These are phyloP conservation scores for Hericium erinaceus DNA, from an alignment of 768 basidiomycete species.

Conservation along the genomic window DNA sequence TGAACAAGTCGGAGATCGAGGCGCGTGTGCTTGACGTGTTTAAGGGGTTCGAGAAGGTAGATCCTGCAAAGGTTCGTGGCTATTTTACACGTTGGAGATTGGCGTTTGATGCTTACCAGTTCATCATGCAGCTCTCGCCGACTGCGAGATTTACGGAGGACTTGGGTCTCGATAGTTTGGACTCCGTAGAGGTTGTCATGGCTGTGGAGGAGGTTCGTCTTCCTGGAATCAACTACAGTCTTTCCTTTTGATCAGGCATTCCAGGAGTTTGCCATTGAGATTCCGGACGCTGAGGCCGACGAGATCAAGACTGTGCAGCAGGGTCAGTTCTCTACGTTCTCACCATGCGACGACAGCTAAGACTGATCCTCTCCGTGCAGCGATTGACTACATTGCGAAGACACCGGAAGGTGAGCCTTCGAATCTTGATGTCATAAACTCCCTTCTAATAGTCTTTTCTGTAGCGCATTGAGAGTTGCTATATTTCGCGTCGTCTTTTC, in stretches of 20 bases:
- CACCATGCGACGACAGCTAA: neutral
- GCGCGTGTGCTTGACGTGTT: constrained; percentile 73
- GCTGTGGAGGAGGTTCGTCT: constrained; percentile 81
- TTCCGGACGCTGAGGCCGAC: constrained; percentile 95
- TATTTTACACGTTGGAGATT: constrained; percentile 1
- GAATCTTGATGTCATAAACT: neutral
- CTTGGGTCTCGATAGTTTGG: constrained; percentile 90
- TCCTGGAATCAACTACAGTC: neutral
- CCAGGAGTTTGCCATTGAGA: constrained; percentile 95
- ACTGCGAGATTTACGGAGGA: constrained; percentile 66
- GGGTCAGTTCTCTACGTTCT: constrained; percentile 39
- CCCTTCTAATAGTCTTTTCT: neutral
- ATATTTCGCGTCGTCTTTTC: neutral
- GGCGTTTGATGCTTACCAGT: too few species aligned
- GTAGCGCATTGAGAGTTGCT: neutral
- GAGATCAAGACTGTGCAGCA: constrained; percentile 87
- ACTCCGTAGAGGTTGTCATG: constrained; percentile 98
- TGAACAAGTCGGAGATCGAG: constrained; percentile 62
- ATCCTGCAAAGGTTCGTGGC: constrained; percentile 51
- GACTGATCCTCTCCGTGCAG: neutral
- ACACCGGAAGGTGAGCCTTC: constrained; percentile 19
- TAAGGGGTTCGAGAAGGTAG: constrained; percentile 85
- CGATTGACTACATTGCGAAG: constrained; percentile 5
- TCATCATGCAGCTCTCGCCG: constrained; percentile 45
- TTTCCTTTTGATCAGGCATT: constrained; percentile 1